Percentiles rank a stretch among this genome's conserved stretches.
Conservation (phyloP, 2,329 filamentous ascomycete genomes). For the Ophiostoma angusticollis region DNA sequence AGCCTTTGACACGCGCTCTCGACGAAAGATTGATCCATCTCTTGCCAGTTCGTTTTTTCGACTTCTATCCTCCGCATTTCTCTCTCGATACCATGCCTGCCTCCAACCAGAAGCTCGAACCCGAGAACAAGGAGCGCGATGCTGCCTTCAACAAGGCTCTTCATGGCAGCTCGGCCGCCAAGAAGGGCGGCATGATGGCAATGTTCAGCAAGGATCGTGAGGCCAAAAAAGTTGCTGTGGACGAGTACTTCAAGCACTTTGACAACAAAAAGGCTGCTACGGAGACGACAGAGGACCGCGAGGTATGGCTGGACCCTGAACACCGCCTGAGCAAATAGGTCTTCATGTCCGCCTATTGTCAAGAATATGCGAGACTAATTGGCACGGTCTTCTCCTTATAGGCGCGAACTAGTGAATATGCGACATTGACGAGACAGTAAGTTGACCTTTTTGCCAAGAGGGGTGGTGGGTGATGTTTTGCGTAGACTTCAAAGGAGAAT, state of each 20-base stretch:
- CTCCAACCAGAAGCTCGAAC: constrained; percentile 44
- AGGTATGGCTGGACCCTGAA: constrained; percentile 41
- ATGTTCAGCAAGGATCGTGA: constrained; percentile 69
- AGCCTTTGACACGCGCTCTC: no score
- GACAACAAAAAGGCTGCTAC: constrained; percentile 59
- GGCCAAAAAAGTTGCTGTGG: constrained; percentile 47
- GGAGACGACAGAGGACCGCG: constrained; percentile 73
- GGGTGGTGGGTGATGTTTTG: no score
- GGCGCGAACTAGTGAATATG: constrained; percentile 77
- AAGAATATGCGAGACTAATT: no score
- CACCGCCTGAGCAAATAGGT: no score
- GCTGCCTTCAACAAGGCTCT: constrained; percentile 81
- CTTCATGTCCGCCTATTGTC: no score
- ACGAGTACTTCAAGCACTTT: constrained; percentile 82
- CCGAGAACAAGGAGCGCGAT: constrained; percentile 74
- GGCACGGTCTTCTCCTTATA: constrained; percentile 22
- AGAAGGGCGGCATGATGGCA: constrained; percentile 61
- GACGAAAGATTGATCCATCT: no score
- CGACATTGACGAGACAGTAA: constrained; percentile 82
- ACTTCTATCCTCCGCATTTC: not conserved
- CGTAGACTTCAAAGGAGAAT: no score
- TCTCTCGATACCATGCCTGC: constrained; percentile 2
- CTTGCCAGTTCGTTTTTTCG: not conserved
- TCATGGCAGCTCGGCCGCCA: constrained; percentile 60
- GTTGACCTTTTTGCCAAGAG: not conserved